Base-by-base conservation (phyloP, 192 early-diverging fungal genomes). In the Backusella liffmaniae region DNA sequence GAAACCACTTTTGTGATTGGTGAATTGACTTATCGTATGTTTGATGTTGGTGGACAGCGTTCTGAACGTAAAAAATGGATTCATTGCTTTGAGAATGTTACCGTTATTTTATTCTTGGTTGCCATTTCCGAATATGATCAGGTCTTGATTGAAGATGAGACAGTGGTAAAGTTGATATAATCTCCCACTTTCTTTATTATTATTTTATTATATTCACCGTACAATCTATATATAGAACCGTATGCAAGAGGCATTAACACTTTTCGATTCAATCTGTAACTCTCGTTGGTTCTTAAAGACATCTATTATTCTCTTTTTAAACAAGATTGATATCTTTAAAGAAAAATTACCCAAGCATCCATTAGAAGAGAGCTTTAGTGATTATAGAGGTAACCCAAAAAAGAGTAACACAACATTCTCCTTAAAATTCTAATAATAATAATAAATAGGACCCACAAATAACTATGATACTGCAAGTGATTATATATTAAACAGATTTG, bases 41-140 rank as follows among this genome's bases (percentile, higher is more conserved):
- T 96, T 86, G 97, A 99, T 86, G 97, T 99, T 44, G 97, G 97
- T 76, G 97, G 97, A 29, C 97, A 99, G 86, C 92, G 97, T 56
- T 96, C 94, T 53, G 97, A 99, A 87, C 92, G 97, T 80, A 99
- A 99, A 76, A 99, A 99, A 84, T 97, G 97, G 97, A 96, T 97
- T 73, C 97, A 97, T 86, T 99, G 96, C 79, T 99, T 99, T 80
- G 97, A 99, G 78, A 95, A 96, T 79, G 97, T 99, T 35, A 97
- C 95, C 4, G 93, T 95, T 16, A 96, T 99, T 78, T 87, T 99
- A 49, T 99, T 99, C 84, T 83, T 99, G 79, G 96, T 97, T 30
- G 97, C 97, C 30, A 96, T 97, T 71, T 92, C 90, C 35, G 96
- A 97, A 86, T 99, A 97, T 80, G 96, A 99, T 84, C 97, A 99